Evolutionary conservation across 495 filamentous ascomycete species (phyloP).

Genomic region (Pseudomonodictys pantanalensis): DNA sequence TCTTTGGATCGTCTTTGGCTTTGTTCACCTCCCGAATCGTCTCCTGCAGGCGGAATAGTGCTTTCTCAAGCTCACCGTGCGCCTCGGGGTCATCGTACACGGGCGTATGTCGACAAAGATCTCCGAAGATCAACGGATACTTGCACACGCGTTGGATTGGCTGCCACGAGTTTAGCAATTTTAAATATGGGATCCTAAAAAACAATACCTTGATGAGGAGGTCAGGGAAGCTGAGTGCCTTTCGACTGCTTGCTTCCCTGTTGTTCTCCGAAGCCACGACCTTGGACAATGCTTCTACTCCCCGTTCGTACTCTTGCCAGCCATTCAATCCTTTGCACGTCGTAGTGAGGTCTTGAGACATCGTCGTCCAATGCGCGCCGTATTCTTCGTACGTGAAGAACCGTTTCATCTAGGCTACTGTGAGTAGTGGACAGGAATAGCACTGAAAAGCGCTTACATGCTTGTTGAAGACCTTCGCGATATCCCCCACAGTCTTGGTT

Average conservation of each 20-base stretch:
- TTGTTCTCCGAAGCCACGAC: constrained; percentile 69
- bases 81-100: constrained; percentile 78
- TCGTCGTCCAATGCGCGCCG: constrained; percentile 77
- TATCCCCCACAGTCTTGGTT: constrained; percentile 65
- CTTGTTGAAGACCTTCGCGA: constrained; percentile 73
- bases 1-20: constrained; percentile 54
- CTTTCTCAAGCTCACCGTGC: constrained; percentile 72
- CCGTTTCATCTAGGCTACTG: constrained; percentile 59
- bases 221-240: constrained; percentile 76
- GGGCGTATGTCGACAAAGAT: constrained; percentile 76
- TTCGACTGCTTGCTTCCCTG: constrained; percentile 60
- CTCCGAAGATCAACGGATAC: constrained; percentile 83
- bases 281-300: constrained; percentile 79
- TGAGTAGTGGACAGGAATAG: not conserved
- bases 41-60: constrained; percentile 68
- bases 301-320: constrained; percentile 81
- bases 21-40: constrained; percentile 72
- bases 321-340: constrained; percentile 65
- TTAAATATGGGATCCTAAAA: not conserved
- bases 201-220: constrained; percentile 78
- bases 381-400: constrained; percentile 89
- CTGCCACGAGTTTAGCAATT: constrained; percentile 45
- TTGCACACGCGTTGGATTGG: constrained; percentile 91
- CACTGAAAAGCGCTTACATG: constrained; percentile 49
- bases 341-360: constrained; percentile 71